Evolutionary conservation across 164 flowering plant species (phyloP).

Genomic region (Macadamia tetraphylla): DNA sequence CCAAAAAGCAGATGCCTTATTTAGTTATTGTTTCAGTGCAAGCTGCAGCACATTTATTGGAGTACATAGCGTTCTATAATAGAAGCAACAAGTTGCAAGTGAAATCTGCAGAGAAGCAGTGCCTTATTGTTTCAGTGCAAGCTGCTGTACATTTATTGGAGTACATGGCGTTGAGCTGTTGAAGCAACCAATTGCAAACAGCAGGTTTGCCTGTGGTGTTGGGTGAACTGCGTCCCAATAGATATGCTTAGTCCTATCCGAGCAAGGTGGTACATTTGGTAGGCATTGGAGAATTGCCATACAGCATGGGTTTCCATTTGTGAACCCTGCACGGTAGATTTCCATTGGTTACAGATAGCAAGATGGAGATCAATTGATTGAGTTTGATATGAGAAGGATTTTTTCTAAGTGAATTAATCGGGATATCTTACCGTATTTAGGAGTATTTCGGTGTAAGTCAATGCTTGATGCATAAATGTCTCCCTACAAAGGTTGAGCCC

Average conservation of each 20-base stretch:
- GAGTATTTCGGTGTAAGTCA: conserved; percentile 31
- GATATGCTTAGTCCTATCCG: conserved; percentile 13
- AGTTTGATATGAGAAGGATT: neutral
- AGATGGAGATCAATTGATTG: neutral
- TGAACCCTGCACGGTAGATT: conserved; percentile 26
- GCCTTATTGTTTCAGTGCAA: neutral
- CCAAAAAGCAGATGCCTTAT: no score
- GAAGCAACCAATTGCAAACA: neutral
- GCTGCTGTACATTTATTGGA: neutral
- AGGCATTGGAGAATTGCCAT: conserved; percentile 34
- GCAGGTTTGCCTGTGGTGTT: neutral
- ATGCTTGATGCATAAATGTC: conserved; percentile 20
- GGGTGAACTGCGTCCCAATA: conserved; percentile 54
- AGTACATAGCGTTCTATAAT: neutral
- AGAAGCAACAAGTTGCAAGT: neutral
- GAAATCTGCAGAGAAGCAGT: no score
- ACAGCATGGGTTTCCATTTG: conserved; percentile 42
- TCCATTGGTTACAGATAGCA: no score
- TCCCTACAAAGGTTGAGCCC: conserved; percentile 33
- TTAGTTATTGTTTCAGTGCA: no score
- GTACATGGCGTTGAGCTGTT: neutral
- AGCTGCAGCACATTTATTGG: neutral
- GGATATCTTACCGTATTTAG: conserved; percentile 31
- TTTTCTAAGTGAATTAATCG: neutral
- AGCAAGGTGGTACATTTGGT: conserved; percentile 31